Evolutionary conservation across 164 flowering plant species (phyloP).

Genomic region (Pachysandra terminalis): DNA sequence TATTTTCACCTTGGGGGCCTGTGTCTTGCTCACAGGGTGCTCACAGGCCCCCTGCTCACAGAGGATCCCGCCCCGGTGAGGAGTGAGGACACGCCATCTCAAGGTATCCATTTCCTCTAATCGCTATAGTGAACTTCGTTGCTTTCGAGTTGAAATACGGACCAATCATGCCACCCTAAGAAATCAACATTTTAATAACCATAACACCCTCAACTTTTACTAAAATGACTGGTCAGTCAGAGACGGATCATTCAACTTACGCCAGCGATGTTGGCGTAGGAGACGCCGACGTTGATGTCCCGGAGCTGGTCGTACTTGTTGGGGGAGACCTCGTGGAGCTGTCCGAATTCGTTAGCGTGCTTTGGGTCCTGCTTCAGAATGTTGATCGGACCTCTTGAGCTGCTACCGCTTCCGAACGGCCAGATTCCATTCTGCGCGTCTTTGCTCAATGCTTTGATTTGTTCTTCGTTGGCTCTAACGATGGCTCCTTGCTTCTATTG

Average conservation of each 20-base stretch:
- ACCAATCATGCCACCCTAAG: conserved; percentile 37
- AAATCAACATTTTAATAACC: not conserved
- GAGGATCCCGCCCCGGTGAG: too few species aligned
- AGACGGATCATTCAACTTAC: conserved; percentile 20
- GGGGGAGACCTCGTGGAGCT: conserved; percentile 24
- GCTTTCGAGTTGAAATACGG: conserved; percentile 45
- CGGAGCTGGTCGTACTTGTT: conserved; percentile 27
- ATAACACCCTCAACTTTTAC: not conserved
- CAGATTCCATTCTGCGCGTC: not conserved
- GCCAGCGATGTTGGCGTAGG: conserved; percentile 29
- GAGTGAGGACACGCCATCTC: conserved; percentile 65
- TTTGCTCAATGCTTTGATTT: conserved; percentile 35
- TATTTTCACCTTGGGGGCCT: too few species aligned
- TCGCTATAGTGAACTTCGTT: conserved; percentile 33
- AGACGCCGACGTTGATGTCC: conserved; percentile 29
- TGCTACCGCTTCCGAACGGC: conserved; percentile 23
- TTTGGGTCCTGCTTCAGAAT: conserved; percentile 25
- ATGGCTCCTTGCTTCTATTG: conserved; percentile 31
- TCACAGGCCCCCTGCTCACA: too few species aligned
- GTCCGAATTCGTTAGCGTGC: conserved; percentile 34
- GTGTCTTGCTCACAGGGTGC: too few species aligned
- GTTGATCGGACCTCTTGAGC: conserved; percentile 26
- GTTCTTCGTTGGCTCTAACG: conserved; percentile 33
- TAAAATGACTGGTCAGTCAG: not conserved
- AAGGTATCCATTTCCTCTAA: conserved; percentile 37